Base-by-base conservation (phyloP, 2,329 filamentous ascomycete species). In the Helicocarpus griseus region DNA sequence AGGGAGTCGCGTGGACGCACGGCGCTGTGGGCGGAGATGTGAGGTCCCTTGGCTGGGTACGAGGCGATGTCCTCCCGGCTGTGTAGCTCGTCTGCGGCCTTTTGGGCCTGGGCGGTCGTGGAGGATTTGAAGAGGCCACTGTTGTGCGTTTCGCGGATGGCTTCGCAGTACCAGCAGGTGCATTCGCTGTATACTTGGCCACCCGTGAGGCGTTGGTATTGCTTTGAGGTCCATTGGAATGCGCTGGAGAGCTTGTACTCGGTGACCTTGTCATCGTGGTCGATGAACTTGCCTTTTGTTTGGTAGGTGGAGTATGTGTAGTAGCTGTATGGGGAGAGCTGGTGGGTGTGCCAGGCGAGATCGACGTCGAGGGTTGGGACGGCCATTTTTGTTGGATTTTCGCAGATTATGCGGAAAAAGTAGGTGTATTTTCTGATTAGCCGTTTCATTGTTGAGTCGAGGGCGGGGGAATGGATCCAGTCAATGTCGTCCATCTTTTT, bases 111-210 rank as follows among this genome's bases (percentile, higher is more conserved):
- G 63, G 64, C 79, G 75, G 45, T 61, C 54, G 51, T 80, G 68
- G 48, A 67, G 55, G 51, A 73, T 62, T 69, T 57, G 54, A 62
- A 60, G 21, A 61, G 52, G 2, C 78, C 57, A 1, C 69, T 63
- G 9, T 72, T 72, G 59, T 82, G 74, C 2, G 76, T 69, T 40
- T 79, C 72, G 31, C 85, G 80, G 49, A 83, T 77, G 4, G 82
- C 77, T 66, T 93, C 87, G 67, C 88, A 94, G 65, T 90, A 89
- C 86, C 86, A 90, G 66, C 87, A 90, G 0, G 81, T 86, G 60
- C 87, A 91, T 65, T 86, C 83, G 1, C 79, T 83, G 64, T 90
- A 94, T 4, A 87, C 77, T 48, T 83, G 77, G 14, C 74, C 73
- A 59, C 72, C 69, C 57, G 79, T 89, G 13, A 71, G 66, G 26